Evolutionary conservation across 495 filamentous ascomycete species (phyloP).

Genomic region (Hyaloscypha hepaticicola): DNA sequence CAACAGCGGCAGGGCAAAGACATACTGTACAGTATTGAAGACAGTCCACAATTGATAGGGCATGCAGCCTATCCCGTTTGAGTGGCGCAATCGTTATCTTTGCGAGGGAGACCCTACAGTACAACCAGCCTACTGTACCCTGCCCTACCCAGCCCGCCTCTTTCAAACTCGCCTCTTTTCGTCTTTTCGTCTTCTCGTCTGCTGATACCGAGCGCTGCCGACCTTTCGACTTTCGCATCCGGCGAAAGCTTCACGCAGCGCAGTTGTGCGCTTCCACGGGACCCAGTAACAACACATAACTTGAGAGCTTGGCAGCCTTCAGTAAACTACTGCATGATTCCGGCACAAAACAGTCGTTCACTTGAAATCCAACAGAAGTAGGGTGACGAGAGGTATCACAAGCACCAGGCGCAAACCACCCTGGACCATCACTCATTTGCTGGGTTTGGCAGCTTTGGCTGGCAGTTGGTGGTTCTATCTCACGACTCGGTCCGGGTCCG

Average conservation of each 20-base stretch:
- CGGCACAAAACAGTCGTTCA: background rate
- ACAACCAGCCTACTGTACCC: no score
- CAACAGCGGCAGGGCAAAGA: background rate
- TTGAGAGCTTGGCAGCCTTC: background rate
- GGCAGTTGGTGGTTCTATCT: background rate
- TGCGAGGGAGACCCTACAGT: background rate
- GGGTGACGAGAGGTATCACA: background rate
- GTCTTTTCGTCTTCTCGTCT: no score
- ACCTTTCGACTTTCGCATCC: background rate
- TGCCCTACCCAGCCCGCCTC: no score
- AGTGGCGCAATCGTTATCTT: background rate
- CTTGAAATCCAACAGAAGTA: background rate
- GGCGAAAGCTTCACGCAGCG: no score
- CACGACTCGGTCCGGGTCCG: background rate
- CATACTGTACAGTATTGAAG: no score
- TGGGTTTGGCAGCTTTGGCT: background rate
- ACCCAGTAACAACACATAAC: background rate
- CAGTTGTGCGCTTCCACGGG: background rate
- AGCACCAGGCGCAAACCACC: background rate
- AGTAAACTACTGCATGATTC: background rate
- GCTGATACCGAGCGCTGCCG: background rate
- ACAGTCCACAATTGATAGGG: background rate
- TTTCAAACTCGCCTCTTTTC: background rate
- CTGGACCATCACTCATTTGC: slow-evolving; percentile 13
- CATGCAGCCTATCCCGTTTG: background rate